Base-by-base conservation (phyloP, 805 yeast species). In the Yamadazyma takamatsuzukensis region DNA sequence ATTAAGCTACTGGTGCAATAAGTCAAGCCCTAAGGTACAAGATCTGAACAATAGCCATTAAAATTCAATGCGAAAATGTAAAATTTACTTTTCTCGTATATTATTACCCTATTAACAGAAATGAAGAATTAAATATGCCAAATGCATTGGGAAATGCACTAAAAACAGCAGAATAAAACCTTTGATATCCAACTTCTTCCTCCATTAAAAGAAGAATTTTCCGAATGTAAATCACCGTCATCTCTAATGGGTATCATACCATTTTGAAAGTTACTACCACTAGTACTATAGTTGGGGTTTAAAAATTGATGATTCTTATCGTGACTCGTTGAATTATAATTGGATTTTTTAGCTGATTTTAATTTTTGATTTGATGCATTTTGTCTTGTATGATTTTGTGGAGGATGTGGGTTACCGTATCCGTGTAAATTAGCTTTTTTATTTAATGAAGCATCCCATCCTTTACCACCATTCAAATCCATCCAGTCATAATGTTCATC, bases 401-500 rank as follows among this genome's bases (percentile, higher is more conserved):
- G 75, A 27, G 82, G 82, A 40, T 67, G 76, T 32, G 84, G 83
- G 53, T 78, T 77, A 17, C 93, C 93, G 53, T 83, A 83, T 4
- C 94, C 94, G 54, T 83, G 87, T 43, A 83, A 59, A 58, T 83
- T 83, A 28, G 85, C 86, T 52, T 85, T 81, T 54, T 80, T 82
- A 53, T 83, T 83, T 39, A 81, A 74, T 39, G 70, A 53, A 49
- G 84, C 72, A 53, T 83, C 87, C 93, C 93, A 83, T 12, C 93
- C 93, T 52, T 74, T 74, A 29, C 93, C 93, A 32, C 78, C 76
- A 51, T 83, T 83, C 45, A 83, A 69, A 47, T 74, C 79, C 79
- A 80, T 76, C 94, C 94, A 83, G 51, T 84, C 94, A 49, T 80
- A 84, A 41, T 72, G 75, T 8, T 76, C 83, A 51, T 82, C 87